Base-by-base conservation (phyloP, 257 asterid genomes). In the Solanum pennellii region DNA sequence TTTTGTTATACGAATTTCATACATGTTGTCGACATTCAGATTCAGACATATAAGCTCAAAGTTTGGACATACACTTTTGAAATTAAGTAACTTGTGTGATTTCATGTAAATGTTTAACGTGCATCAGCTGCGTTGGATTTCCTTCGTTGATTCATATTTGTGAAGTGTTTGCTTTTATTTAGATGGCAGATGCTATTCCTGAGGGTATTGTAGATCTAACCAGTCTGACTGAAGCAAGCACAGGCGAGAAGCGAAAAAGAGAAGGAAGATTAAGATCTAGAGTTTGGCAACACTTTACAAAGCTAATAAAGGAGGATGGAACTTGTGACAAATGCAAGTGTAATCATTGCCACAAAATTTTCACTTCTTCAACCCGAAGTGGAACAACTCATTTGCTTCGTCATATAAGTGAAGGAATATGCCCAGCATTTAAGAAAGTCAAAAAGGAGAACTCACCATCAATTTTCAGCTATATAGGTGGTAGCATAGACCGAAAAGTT, bases 341-440 rank as follows among this genome's bases (percentile, higher is more conserved):
- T 88, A 95, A 94, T 84, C 99, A 96, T 90, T 97, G 99, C 84
- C 89, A 90, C 74, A 93, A 92, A 93, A 86, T 92, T 10, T 97
- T 94, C 83, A 89, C 98, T 59, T 97, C 97, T 86, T 90, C 96
- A 5, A 92, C 95, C 89, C 94, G 92, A 86, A 92, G 94, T 25
- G 99, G 99, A 89, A 97, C 99, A 0, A 93, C 97, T 31, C 98
- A 96, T 92, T 94, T 97, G 31, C 98, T 96, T 82, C 98, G 98
- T 65, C 99, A 96, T 90, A 89, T 97, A 86, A 88, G 95, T 3
- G 98, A 93, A 45, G 98, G 98, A 9, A 92, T 91, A 66, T 96
- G 99, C 83, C 97, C 97, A 6, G 94, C 77, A 23, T 93, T 89
- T 82, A 93, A 91, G 88, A 92, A 90, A 76, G 95, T 91, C 41